phyloP scores from a whole-genome alignment of 208 protist species.

The Crithidia sp. region DNA sequence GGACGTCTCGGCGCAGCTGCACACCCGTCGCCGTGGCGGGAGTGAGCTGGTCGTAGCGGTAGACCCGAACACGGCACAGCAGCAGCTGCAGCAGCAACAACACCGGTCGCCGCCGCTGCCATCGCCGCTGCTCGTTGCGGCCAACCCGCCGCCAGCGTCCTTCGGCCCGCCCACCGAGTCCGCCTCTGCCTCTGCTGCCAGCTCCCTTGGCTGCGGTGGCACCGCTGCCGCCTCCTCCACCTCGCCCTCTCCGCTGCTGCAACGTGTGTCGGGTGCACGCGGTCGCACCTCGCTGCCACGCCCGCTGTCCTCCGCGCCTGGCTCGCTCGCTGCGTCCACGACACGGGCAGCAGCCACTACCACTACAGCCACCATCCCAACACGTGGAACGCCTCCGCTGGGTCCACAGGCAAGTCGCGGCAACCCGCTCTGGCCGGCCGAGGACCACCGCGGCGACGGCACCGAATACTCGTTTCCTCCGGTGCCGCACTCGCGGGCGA shows the following conservation, averaged over 20 bases:
- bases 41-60: too few relatives aligned
- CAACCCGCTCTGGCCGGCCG: constrained; percentile 24
- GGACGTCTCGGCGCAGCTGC: constrained; percentile 27
- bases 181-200: too few relatives aligned
- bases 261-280: background rate
- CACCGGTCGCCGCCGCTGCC: background rate
- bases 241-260: background rate
- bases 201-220: too few relatives aligned
- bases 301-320: background rate
- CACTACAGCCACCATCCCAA: background rate
- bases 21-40: background rate
- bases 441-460: background rate
- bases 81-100: background rate
- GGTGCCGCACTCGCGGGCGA: background rate
- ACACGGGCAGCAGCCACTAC: too few relatives aligned
- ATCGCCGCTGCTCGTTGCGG: too few relatives aligned
- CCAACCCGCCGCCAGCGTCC: too few relatives aligned
- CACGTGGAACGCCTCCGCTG: constrained; percentile 4
- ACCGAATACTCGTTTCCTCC: background rate
- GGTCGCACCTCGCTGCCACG: constrained; percentile 8
- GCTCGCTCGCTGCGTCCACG: background rate
- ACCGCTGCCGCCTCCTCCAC: background rate
- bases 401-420: constrained; percentile 7
- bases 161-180: too few relatives aligned
- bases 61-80: background rate